Evolutionary conservation across 306 rosid species (phyloP).

Genomic region (Calophaca sinica): DNA sequence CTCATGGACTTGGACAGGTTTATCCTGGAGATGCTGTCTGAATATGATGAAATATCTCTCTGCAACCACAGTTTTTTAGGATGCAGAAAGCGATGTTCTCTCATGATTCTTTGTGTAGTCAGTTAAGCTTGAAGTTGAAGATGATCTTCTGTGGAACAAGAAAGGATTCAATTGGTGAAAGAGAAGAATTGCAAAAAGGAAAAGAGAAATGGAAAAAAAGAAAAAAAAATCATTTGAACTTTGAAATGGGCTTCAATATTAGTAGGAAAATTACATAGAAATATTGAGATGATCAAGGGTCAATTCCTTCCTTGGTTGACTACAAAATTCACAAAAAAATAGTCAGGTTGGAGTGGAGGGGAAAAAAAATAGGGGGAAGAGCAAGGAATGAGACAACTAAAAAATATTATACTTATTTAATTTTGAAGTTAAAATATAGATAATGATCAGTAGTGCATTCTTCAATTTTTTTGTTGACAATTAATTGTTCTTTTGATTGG

Average conservation of each 20-base stretch:
- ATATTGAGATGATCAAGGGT: conserved; percentile 32
- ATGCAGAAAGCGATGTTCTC: background rate
- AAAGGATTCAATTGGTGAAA: conserved; percentile 31
- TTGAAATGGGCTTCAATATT: conserved; percentile 33
- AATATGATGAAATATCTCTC: conserved; percentile 35
- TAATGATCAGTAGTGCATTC: conserved; percentile 1
- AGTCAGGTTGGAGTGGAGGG: conserved; percentile 24
- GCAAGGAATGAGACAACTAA: conserved; percentile 13
- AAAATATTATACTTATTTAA: background rate
- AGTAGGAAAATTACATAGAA: conserved; percentile 25
- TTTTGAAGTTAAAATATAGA: conserved; percentile 20
- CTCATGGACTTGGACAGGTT: conserved; percentile 53
- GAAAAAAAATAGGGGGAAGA: background rate
- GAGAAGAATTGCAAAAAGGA: conserved; percentile 20
- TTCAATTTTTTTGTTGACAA: background rate
- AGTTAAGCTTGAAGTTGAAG: conserved; percentile 37
- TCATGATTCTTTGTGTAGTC: conserved; percentile 21
- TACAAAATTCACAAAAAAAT: background rate
- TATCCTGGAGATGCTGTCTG: conserved; percentile 43
- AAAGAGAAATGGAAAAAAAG: background rate
- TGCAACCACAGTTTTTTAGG: no score
- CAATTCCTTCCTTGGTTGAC: conserved; percentile 14
- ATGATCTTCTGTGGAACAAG: conserved; percentile 38
- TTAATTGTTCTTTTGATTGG: background rate
- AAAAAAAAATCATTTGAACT: conserved; percentile 1